Evolutionary conservation across 768 basidiomycete species (phyloP).

Genomic region (Symmetrospora coprosmae): DNA sequence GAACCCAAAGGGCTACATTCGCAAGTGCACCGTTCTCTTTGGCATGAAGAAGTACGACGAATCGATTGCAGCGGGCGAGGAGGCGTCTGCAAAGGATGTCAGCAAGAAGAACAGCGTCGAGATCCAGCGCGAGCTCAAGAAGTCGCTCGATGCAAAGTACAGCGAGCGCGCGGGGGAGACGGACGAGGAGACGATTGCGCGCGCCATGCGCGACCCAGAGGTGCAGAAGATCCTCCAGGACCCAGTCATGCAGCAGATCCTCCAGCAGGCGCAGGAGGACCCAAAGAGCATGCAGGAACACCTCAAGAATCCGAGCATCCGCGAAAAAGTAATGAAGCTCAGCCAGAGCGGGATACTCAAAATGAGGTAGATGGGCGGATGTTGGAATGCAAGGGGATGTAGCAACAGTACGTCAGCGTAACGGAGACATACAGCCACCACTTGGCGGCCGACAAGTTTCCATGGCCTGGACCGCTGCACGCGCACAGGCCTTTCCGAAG

Average conservation of each 20-base stretch:
- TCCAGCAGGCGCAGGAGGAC: constrained; percentile 83
- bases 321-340: constrained; percentile 55
- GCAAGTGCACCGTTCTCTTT: constrained; percentile 70
- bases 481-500: too few relatives aligned
- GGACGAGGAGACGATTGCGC: constrained; percentile 78
- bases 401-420: too few relatives aligned
- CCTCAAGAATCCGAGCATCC: constrained; percentile 58
- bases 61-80: constrained; percentile 68
- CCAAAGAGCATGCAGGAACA: constrained; percentile 84
- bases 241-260: constrained; percentile 42
- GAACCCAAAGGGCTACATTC: constrained; percentile 67
- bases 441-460: too few relatives aligned
- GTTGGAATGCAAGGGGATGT: too few relatives aligned
- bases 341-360: constrained; percentile 85
- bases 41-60: constrained; percentile 84
- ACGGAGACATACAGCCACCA: too few relatives aligned
- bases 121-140: constrained; percentile 63
- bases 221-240: constrained; percentile 41
- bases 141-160: constrained; percentile 65
- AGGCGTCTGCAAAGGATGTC: constrained; percentile 57
- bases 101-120: constrained; percentile 69
- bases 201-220: constrained; percentile 97
- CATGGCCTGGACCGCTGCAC: too few relatives aligned
- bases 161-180: constrained; percentile 66
- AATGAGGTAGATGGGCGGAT: constrained; percentile 47